These are phyloP conservation scores for Cryptosporidium canis DNA, from an alignment of 169 alveolate species.

Conservation along the genomic window DNA sequence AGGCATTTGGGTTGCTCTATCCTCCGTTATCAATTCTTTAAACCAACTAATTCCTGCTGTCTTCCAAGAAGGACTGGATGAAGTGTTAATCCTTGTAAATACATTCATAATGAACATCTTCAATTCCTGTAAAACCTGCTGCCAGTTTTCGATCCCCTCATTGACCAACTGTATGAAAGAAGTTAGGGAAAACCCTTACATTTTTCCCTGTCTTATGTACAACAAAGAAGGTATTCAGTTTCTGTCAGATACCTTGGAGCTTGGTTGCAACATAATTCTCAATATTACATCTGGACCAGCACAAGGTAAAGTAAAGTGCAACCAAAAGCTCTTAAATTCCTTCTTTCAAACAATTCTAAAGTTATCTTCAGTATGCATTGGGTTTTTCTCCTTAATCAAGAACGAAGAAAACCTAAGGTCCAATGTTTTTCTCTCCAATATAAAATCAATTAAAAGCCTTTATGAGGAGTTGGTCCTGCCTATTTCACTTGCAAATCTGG, in stretches of 20 bases:
- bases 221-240: conserved; percentile 19
- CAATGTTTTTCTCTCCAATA: not conserved
- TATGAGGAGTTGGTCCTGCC: conserved; percentile 26
- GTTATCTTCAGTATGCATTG: conserved; percentile 40
- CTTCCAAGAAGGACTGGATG: not conserved
- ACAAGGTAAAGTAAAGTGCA: not conserved
- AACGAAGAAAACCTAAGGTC: not conserved
- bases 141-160: conserved; percentile 36
- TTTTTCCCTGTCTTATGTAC: conserved; percentile 30
- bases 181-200: not conserved
- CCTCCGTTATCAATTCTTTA: conserved; percentile 11
- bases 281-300: conserved; percentile 27
- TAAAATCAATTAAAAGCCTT: not conserved
- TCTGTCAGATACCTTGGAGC: conserved; percentile 27
- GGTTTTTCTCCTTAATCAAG: not conserved
- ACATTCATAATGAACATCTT: conserved; percentile 12
- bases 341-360: conserved; percentile 39
- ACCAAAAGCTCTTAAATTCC: not conserved
- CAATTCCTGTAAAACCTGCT: not conserved
- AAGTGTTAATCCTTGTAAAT: not conserved
- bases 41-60: conserved; percentile 23
- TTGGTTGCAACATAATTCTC: conserved; percentile 30
- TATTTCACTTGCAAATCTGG: conserved; percentile 23
- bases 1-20: conserved; percentile 4
- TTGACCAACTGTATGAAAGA: not conserved